Evolutionary conservation across 768 basidiomycete species (phyloP).

Genomic region (Russula lepida): DNA sequence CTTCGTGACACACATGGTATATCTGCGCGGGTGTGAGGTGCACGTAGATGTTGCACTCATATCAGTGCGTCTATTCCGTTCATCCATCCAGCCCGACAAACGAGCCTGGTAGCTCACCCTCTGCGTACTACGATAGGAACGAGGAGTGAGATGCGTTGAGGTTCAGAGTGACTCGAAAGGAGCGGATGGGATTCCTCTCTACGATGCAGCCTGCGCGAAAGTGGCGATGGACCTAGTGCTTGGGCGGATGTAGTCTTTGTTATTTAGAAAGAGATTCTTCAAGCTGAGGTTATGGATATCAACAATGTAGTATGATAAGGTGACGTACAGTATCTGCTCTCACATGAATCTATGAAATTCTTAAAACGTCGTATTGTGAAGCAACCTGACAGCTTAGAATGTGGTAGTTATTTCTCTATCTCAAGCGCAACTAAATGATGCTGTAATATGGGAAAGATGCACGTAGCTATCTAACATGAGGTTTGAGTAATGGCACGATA

Average conservation of each 20-base stretch:
- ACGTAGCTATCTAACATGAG: too few species aligned
- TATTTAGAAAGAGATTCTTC: too few species aligned
- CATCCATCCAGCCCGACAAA: background rate
- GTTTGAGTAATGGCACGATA: too few species aligned
- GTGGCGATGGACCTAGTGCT: slow-evolving; percentile 30
- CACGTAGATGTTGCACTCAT: slow-evolving; percentile 52
- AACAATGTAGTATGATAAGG: too few species aligned
- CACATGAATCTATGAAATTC: too few species aligned
- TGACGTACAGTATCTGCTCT: too few species aligned
- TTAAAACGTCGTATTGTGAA: too few species aligned
- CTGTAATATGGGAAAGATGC: too few species aligned
- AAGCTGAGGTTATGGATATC: too few species aligned
- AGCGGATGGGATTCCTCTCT: slow-evolving; percentile 30
- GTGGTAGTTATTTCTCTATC: too few species aligned
- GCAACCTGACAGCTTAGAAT: too few species aligned
- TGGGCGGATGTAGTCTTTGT: background rate
- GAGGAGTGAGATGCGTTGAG: slow-evolving; percentile 55
- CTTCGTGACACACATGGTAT: slow-evolving; percentile 80
- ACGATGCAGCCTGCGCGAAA: slow-evolving; percentile 40
- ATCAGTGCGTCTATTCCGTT: slow-evolving; percentile 39
- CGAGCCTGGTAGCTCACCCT: background rate
- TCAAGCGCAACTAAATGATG: too few species aligned
- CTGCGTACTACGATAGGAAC: slow-evolving; percentile 30
- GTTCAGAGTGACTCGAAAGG: slow-evolving; percentile 30
- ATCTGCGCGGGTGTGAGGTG: slow-evolving; percentile 56